phyloP scores from a whole-genome alignment of 305 asterid species.

The Fraxinus albicans region DNA sequence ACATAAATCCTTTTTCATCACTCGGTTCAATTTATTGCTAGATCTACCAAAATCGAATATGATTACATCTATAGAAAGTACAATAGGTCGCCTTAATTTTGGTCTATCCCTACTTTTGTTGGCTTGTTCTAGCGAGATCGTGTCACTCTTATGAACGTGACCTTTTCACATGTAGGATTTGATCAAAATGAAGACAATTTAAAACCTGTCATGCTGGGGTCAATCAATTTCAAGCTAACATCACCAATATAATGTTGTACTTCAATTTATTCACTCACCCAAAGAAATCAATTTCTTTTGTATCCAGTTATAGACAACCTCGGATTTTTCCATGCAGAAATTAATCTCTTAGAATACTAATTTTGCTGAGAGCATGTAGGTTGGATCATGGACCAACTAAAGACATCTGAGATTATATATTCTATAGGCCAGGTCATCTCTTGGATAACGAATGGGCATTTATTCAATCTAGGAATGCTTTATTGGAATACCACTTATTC shows the following conservation, averaged over 20 bases:
- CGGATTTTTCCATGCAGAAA: background rate
- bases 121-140: background rate
- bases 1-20: background rate
- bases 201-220: background rate
- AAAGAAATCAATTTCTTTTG: background rate
- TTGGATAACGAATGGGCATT: background rate
- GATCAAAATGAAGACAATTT: background rate
- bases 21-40: background rate
- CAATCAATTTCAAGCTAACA: background rate
- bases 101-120: background rate
- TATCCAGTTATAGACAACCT: background rate
- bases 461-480: background rate
- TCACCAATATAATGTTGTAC: background rate
- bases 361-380: background rate
- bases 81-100: background rate
- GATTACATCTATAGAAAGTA: background rate
- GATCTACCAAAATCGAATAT: background rate
- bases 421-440: background rate
- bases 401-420: background rate
- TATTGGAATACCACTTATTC: background rate
- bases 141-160: background rate
- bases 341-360: background rate
- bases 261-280: background rate
- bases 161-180: background rate
- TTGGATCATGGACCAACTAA: slow-evolving; percentile 1